Base-by-base conservation (phyloP, 768 basidiomycete genomes). In the Collybia mongolica region DNA sequence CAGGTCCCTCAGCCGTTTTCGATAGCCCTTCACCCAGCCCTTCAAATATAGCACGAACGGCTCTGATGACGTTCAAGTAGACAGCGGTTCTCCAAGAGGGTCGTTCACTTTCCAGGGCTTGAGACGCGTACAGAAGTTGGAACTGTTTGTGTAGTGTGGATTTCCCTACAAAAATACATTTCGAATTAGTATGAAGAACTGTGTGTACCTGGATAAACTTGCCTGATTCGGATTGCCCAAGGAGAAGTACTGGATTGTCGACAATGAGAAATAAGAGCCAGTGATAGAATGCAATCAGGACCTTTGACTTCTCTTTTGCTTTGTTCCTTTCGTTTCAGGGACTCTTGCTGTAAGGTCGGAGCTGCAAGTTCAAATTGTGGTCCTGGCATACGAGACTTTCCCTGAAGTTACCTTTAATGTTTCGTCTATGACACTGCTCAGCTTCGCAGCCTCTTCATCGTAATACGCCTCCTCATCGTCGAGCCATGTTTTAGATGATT, bases 111-210 rank as follows among this genome's bases (percentile, higher is more conserved):
- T 58, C 57, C 9, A 58, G 53, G 15, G 51, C 49, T 8, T 57
- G 53, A 19, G 56, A 57, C 24, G 51, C 48, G 24, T 57, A 57
- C 15, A 55, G 55, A 12, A 58, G 28, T 37, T 58, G 57, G 19
- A 58, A 58, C 24, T 58, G 57, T 37, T 58, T 58, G 24, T 58
- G 54, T 36, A 58, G 38, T 26, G 57, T 58, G 24, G 57, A 58
- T 29, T 58, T 58, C 26, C 57, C 57, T 58, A 24, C 36, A n/a
- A 19, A 17, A 24, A 19, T 19, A 46, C 19, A 42, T 29, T 24
- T n/a, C 23, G 36, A 35, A 18, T 14, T 4, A 42, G 11, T 5
- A 12, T 12, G 18, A 5, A 19, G 17, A 15, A 19, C 17, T 41
- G 14, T 19, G 6, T 14, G 39, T 38, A 18, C 9, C 5, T 17